These are phyloP conservation scores for Huntiella omanensis DNA, from an alignment of 2,329 filamentous ascomycete species.

Conservation along the genomic window DNA sequence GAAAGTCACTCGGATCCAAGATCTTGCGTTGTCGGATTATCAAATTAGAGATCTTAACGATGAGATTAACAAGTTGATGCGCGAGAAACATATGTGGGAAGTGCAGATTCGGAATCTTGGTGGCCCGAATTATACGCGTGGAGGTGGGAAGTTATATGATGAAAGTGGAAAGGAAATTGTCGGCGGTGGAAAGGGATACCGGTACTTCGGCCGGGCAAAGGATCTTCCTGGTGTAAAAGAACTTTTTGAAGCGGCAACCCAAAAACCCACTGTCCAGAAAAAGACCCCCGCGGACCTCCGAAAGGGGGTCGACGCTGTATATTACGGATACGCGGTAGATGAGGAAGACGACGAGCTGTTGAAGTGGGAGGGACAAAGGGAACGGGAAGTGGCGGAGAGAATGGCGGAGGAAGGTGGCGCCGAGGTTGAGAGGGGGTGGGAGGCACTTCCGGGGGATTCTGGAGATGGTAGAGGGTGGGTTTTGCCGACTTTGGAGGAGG, in stretches of 20 bases:
- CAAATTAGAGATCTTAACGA: slow-evolving; percentile 97
- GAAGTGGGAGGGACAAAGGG: slow-evolving; percentile 65
- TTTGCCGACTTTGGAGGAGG: slow-evolving; percentile 71
- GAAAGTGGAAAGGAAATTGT: slow-evolving; percentile 53
- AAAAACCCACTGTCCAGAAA: slow-evolving; percentile 37
- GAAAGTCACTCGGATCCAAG: slow-evolving; percentile 93
- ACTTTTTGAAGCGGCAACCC: slow-evolving; percentile 64
- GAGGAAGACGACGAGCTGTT: slow-evolving; percentile 75
- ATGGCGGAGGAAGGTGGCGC: slow-evolving; percentile 28
- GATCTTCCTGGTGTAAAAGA: slow-evolving; percentile 93
- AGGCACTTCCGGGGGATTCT: slow-evolving; percentile 67
- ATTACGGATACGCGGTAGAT: slow-evolving; percentile 86
- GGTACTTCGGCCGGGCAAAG: slow-evolving; percentile 78
- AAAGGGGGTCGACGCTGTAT: slow-evolving; percentile 65
- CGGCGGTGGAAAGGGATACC: slow-evolving; percentile 71
- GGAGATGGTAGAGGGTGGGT: slow-evolving; percentile 72
- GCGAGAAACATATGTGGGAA: slow-evolving; percentile 99
- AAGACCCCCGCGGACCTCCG: slow-evolving; percentile 51
- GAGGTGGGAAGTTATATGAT: slow-evolving; percentile 50
- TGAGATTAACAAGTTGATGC: slow-evolving; percentile 98
- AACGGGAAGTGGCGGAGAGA: slow-evolving; percentile 58
- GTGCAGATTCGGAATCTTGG: slow-evolving; percentile 85
- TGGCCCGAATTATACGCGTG: slow-evolving; percentile 92
- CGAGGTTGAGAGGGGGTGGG: slow-evolving; percentile 43
- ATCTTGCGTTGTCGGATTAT: slow-evolving; percentile 77